Conservation (phyloP, 2,329 filamentous ascomycete genomes). For the Parastagonospora nodorum region DNA sequence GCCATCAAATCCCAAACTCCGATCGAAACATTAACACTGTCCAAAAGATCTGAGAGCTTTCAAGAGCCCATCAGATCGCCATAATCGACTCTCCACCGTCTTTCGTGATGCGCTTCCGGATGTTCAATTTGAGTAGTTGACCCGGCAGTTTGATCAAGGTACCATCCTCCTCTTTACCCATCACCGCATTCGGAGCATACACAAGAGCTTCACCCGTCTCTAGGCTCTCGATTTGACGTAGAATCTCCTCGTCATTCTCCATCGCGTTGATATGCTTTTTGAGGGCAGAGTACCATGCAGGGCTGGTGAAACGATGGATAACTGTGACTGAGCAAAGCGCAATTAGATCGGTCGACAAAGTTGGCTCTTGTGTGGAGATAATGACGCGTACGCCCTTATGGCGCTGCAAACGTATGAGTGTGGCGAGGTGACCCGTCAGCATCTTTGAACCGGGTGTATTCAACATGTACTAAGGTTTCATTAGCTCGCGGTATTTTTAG, state of each 20-base stretch:
- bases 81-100: conserved; percentile 60
- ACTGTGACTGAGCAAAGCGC: conserved; percentile 74
- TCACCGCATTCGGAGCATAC: conserved; percentile 54
- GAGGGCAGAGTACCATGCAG: conserved; percentile 63
- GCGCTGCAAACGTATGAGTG: conserved; percentile 70
- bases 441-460: conserved; percentile 58
- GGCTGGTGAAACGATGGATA: conserved; percentile 73
- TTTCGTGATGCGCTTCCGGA: conserved; percentile 29
- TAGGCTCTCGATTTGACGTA: conserved; percentile 55
- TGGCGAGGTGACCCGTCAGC: conserved; percentile 67
- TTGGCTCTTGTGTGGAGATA: conserved; percentile 79
- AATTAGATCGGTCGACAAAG: conserved; percentile 68
- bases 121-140: conserved; percentile 21
- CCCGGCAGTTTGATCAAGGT: conserved; percentile 12
- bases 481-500: too few relatives aligned
- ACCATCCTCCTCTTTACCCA: conserved; percentile 29
- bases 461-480: conserved; percentile 60
- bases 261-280: conserved; percentile 51
- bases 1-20: too few relatives aligned
- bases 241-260: conserved; percentile 34
- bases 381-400: conserved; percentile 70
- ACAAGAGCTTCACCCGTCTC: conserved; percentile 56
- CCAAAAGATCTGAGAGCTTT: too few relatives aligned
- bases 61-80: conserved; percentile 57
- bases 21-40: too few relatives aligned